Conservation (phyloP, 768 basidiomycete species). For the Leccinum barrowsii region DNA sequence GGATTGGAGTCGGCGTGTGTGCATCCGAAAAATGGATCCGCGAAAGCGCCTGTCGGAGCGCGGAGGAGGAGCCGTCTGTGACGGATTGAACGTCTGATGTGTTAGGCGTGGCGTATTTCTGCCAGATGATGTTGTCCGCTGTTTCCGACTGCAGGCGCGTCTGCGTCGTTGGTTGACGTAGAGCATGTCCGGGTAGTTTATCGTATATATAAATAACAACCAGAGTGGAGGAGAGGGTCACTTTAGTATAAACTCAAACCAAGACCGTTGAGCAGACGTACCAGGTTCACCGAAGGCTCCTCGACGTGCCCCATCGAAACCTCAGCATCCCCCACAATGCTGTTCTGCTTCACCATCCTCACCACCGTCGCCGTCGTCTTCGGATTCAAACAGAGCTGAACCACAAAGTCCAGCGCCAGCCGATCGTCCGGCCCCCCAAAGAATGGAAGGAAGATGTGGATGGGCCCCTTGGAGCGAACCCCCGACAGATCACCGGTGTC, state of each 20-base stretch:
- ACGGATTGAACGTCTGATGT: background rate
- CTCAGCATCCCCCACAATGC: conserved; percentile 8
- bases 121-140: conserved; percentile 79
- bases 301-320: background rate
- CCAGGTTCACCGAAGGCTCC: background rate
- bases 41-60: conserved; percentile 37
- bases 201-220: conserved; percentile 33
- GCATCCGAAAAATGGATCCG: conserved; percentile 63
- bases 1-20: conserved; percentile 56
- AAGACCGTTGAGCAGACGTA: conserved; percentile 3
- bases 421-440: conserved; percentile 94
- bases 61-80: background rate
- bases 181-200: conserved; percentile 37
- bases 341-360: conserved; percentile 47
- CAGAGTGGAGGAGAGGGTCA: background rate
- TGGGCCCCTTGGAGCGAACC: conserved; percentile 27
- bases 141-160: conserved; percentile 74
- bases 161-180: conserved; percentile 62
- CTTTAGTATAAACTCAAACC: background rate
- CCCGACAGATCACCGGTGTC: conserved; percentile 48
- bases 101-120: conserved; percentile 47
- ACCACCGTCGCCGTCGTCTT: conserved; percentile 72
- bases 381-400: conserved; percentile 74
- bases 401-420: conserved; percentile 77
- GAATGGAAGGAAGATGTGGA: conserved; percentile 85